phyloP scores from a whole-genome alignment of 768 basidiomycete genomes.

The Lyophyllum atratum region DNA sequence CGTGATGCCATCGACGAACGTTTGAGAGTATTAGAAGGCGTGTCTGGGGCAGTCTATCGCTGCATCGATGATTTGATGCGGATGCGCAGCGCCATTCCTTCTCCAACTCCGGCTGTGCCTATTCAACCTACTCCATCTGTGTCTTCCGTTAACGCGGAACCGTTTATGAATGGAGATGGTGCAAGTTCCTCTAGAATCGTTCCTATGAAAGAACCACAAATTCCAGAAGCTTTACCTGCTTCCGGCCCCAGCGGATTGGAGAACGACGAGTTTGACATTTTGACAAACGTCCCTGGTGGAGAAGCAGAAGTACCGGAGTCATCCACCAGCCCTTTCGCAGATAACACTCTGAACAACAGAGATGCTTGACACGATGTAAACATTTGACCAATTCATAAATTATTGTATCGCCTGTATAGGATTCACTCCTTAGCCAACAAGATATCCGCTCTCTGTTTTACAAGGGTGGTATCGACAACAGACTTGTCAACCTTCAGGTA shows the following conservation, averaged over 20 bases:
- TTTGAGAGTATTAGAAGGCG: constrained; percentile 73
- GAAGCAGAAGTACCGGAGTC: background rate
- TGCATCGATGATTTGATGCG: constrained; percentile 81
- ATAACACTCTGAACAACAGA: background rate
- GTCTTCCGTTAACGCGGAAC: constrained; percentile 5
- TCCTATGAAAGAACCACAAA: background rate
- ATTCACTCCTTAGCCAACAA: constrained; percentile 28
- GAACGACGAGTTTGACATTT: background rate
- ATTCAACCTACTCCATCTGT: constrained; percentile 14
- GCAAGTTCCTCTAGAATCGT: background rate
- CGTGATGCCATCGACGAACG: constrained; percentile 86
- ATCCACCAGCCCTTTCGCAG: background rate
- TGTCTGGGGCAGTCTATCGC: constrained; percentile 70
- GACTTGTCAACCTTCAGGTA: constrained; percentile 63
- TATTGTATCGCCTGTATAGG: background rate
- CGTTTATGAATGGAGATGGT: background rate
- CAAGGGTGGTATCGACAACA: constrained; percentile 54
- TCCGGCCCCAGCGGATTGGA: constrained; percentile 6
- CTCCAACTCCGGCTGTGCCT: constrained; percentile 21
- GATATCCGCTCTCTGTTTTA: constrained; percentile 51
- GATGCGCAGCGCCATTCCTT: constrained; percentile 71
- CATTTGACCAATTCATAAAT: background rate
- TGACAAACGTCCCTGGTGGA: background rate
- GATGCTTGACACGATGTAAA: constrained; percentile 5
- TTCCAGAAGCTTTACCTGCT: constrained; percentile 1